Percentiles rank a stretch among this genome's conserved stretches.
These are phyloP conservation scores for Penicillium silybi DNA, from an alignment of 495 filamentous ascomycete genomes.

Conservation along the genomic window DNA sequence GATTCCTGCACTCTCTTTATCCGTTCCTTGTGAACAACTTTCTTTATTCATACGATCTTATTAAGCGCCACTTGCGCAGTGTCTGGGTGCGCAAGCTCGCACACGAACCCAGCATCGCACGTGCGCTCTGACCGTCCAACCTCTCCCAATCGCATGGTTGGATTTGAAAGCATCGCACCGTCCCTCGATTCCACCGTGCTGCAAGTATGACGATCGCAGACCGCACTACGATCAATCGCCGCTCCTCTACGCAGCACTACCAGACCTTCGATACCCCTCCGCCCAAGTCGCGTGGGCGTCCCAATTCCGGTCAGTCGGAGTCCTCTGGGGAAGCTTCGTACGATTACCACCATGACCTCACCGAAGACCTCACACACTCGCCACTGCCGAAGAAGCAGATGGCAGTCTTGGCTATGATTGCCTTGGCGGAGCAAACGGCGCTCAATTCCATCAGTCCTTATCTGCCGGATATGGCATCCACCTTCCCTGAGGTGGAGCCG, in stretches of 20 bases:
- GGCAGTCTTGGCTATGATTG: slow-evolving; percentile 77
- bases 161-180: neutral
- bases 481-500: slow-evolving; percentile 73
- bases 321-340: slow-evolving; percentile 32
- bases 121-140: slow-evolving; percentile 8
- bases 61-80: neutral
- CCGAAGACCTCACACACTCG: slow-evolving; percentile 40
- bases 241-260: slow-evolving; percentile 76
- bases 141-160: slow-evolving; percentile 11
- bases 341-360: slow-evolving; percentile 26
- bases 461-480: slow-evolving; percentile 83
- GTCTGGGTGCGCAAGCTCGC: neutral
- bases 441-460: slow-evolving; percentile 97
- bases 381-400: slow-evolving; percentile 83
- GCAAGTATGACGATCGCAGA: slow-evolving; percentile 30
- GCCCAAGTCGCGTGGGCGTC: slow-evolving; percentile 70
- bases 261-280: slow-evolving; percentile 93
- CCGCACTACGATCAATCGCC: slow-evolving; percentile 43
- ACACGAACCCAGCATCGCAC: slow-evolving; percentile 12
- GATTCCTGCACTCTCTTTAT: neutral
- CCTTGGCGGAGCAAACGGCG: slow-evolving; percentile 90
- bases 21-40: neutral
- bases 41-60: neutral
- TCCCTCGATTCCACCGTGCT: neutral
- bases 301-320: slow-evolving; percentile 45